Percentiles rank a stretch among this genome's conserved stretches.
These are phyloP conservation scores for Schizothecium vesticola DNA, from an alignment of 495 filamentous ascomycete genomes.

Conservation along the genomic window DNA sequence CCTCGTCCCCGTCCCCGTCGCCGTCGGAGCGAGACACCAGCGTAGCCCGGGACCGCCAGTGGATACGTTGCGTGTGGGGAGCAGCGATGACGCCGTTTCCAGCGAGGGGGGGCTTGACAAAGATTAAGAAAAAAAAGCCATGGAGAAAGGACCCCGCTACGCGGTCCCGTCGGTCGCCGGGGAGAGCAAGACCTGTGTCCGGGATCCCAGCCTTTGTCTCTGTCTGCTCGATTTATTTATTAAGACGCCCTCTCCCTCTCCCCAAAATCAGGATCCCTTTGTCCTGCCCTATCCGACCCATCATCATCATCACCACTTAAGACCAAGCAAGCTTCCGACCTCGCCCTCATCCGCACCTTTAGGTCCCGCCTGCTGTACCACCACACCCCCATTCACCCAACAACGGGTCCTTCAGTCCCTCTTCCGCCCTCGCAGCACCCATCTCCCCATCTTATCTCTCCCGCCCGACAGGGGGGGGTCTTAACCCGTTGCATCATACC, in stretches of 20 bases:
- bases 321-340: background rate
- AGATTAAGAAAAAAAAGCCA: slow-evolving; percentile 10
- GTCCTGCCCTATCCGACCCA: background rate
- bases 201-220: background rate
- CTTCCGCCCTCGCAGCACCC: background rate
- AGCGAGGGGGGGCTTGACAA: slow-evolving; percentile 5
- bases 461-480: background rate
- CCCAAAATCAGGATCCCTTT: background rate
- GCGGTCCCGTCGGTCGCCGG: slow-evolving; percentile 2
- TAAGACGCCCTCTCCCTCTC: background rate
- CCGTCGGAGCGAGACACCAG: background rate
- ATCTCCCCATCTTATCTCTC: background rate
- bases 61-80: background rate
- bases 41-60: background rate
- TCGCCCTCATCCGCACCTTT: slow-evolving; percentile 4
- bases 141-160: background rate
- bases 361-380: background rate
- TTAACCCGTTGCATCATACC: background rate
- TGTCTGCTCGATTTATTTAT: background rate
- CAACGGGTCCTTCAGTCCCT: background rate
- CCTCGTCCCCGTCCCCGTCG: background rate
- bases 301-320: background rate
- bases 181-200: background rate
- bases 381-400: background rate
- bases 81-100: slow-evolving; percentile 11